Evolutionary conservation across 176 grass and related monocot species (phyloP), one percentile per base, ranked within the genome.

Genomic region (Puccinellia tenuiflora): DNA sequence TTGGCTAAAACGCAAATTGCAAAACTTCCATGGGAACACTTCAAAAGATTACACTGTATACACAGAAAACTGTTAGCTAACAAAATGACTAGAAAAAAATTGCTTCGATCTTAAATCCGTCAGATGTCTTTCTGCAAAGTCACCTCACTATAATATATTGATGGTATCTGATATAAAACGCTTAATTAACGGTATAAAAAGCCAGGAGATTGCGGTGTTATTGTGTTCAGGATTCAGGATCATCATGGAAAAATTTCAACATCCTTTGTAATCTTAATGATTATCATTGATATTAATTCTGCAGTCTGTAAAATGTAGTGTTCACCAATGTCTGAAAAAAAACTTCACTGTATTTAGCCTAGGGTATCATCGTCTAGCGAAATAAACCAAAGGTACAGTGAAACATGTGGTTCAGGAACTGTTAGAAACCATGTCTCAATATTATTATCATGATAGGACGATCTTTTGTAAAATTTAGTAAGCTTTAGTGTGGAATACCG

Each of bases 1-100:
- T 43, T 74, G 9, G 71, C 9, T 12, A 51, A 9, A 16, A 51
- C 31, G 55, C 39, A 50, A 21, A 70, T 7, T 30, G 7, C n/a
- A 50, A 87, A 39, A 77, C 15, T 52, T 88, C 31, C 51, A 72
- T 33, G 3, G 39, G 3, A 38, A 59, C 54, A 21, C 24, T 53
- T 78, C 22, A 42, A 63, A 51, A 39, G 16, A 17, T 53, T 54
- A 24, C 11, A 76, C 25, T 28, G n/a, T 7, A 78, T 7, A 57
- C 29, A 24, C 13, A 83, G 52, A 88, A 60, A 54, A 25, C 50
- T 88, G n/a, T n/a, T 20, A 57, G 53, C n/a, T 51, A 31, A 64
- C 17, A 72, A 24, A 55, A 35, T 71, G 16, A 57, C 53, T 70
- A 0, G 9, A 83, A 78, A 77, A 29, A n/a, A n/a, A n/a, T n/a